These are phyloP conservation scores for Seiridium cupressi DNA, from an alignment of 2,329 filamentous ascomycete species.

Conservation along the genomic window DNA sequence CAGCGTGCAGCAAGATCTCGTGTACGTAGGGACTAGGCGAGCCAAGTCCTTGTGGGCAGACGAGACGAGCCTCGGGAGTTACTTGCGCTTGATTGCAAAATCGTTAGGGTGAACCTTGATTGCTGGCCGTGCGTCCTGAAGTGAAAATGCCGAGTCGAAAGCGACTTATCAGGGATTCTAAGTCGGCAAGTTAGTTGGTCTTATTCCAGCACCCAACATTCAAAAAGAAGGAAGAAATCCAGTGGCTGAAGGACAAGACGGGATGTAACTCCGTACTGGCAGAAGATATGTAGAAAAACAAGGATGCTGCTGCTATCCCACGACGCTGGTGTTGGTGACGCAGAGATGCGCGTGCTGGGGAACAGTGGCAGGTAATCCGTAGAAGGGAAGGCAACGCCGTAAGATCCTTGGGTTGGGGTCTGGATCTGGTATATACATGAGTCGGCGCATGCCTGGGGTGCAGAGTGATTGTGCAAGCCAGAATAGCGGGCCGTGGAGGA, in stretches of 20 bases:
- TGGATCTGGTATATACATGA: neutral
- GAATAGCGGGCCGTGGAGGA: neutral
- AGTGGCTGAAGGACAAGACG: no score
- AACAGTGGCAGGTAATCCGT: neutral
- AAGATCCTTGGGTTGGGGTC: neutral
- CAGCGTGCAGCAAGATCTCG: neutral
- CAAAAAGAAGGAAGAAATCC: no score
- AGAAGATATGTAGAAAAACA: neutral
- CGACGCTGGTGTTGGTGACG: neutral
- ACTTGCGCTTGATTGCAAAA: no score
- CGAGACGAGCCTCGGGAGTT: no score
- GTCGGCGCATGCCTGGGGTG: neutral
- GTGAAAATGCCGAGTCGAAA: no score
- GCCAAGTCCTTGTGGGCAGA: no score
- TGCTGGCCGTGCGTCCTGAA: neutral
- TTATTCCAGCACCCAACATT: no score
- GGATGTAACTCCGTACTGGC: neutral
- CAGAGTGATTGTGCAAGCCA: constrained; percentile 5
- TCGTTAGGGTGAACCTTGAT: neutral
- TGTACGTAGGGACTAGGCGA: no score
- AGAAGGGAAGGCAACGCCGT: neutral
- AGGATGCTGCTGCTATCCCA: neutral
- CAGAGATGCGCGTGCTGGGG: neutral
- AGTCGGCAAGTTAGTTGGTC: no score
- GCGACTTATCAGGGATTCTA: no score